These are phyloP conservation scores for Gynochthodes officinalis DNA, from an alignment of 257 asterid genomes.

Conservation along the genomic window DNA sequence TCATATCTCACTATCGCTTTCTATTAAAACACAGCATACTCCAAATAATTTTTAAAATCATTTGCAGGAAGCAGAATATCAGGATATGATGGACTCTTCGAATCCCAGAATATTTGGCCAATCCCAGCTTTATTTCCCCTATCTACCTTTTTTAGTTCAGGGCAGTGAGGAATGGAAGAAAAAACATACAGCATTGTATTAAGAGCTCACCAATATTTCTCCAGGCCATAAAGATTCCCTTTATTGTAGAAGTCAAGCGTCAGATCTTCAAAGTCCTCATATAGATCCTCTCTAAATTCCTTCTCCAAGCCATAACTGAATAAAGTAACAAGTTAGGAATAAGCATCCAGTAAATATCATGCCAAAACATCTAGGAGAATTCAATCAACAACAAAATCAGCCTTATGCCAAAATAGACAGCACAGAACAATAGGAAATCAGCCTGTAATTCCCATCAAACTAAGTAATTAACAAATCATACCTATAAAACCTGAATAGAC, in stretches of 20 bases:
- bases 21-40: too few species aligned
- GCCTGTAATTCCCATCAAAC: background rate
- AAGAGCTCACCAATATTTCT: slow-evolving; percentile 73
- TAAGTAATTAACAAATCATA: slow-evolving; percentile 20
- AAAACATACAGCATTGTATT: background rate
- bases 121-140: background rate
- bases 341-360: background rate
- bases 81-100: background rate
- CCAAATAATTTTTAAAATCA: background rate
- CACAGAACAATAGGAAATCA: background rate
- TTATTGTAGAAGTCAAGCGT: slow-evolving; percentile 58
- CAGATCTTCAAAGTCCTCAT: slow-evolving; percentile 73
- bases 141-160: background rate
- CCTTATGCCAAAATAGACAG: background rate
- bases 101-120: background rate
- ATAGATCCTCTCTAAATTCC: slow-evolving; percentile 68
- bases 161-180: background rate
- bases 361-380: background rate
- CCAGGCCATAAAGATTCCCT: slow-evolving; percentile 87
- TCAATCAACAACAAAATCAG: background rate
- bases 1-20: too few species aligned
- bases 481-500: slow-evolving; percentile 96
- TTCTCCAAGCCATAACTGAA: slow-evolving; percentile 88
- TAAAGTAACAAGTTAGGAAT: slow-evolving; percentile 10
- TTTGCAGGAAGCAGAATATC: background rate